Base-by-base conservation (phyloP, 2,329 filamentous ascomycete species). In the Aspergillus versicolor region DNA sequence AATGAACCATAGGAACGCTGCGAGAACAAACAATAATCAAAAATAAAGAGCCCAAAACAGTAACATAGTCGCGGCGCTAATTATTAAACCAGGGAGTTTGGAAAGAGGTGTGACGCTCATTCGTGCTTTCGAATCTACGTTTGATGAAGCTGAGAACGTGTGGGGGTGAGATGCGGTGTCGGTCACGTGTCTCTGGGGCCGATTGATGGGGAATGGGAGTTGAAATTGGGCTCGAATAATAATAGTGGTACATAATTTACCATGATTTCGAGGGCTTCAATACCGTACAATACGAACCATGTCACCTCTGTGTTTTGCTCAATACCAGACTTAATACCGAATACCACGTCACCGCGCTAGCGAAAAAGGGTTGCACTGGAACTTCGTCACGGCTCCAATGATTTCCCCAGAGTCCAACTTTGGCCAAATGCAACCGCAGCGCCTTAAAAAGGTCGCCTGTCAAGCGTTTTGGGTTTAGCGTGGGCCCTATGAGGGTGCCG, bases 401-500 rank as follows among this genome's bases (percentile, higher is more conserved):
- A 9, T 51, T 52, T 60, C 60, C 56, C 60, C 57, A 60, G 49
- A 61, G 63, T 65, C 52, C 58, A 59, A 59, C 64, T 54, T 61
- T 60, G 56, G 58, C 65, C 65, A 64, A 61, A 71, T 71, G 69
- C 69, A 69, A 71, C 63, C 27, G 56, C 53, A 59, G 38, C 58
- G 57, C 45, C 37, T 3, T 6, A 37, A 37, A n/a, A 45, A 37
- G 6, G 15, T n/a, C 13, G 34, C 34, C 22, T 50, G 38, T 54
- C 40, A 40, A 44, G 58, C n/a, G 50, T 13, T 51, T 55, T 41
- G 43, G 50, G 53, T 21, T 50, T 48, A 49, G 42, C 32, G 45
- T 9, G 17, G 17, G 30, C 48, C 44, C 52, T 52, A 40, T 55
- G 22, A 51, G 15, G 40, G 30, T 63, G 56, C 60, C 63, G 63